Evolutionary conservation across 2,329 filamentous ascomycete genomes (phyloP).

Genomic region (Hypoxylon sp.): DNA sequence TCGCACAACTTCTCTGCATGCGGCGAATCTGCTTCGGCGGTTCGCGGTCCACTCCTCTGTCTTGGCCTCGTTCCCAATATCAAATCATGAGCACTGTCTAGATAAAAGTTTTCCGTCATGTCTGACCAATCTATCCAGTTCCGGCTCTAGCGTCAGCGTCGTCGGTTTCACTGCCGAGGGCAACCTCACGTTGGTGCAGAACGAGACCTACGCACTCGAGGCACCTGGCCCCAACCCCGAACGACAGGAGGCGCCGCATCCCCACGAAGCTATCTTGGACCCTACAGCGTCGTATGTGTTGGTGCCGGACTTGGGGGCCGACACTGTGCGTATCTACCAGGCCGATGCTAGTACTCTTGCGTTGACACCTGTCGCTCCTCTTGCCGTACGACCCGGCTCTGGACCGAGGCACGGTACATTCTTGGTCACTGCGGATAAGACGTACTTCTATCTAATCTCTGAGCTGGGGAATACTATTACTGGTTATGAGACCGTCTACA

Average conservation of each 20-base stretch:
- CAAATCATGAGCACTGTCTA: slow-evolving; percentile 36
- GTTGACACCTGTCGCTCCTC: slow-evolving; percentile 59
- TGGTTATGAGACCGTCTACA: slow-evolving; percentile 71
- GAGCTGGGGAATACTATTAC: slow-evolving; percentile 73
- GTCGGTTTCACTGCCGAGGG: slow-evolving; percentile 55
- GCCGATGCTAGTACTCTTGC: slow-evolving; percentile 65
- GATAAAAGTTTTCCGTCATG: slow-evolving; percentile 24
- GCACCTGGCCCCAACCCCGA: slow-evolving; percentile 58
- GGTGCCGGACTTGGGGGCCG: slow-evolving; percentile 76
- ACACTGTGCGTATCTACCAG: slow-evolving; percentile 71
- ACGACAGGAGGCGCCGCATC: slow-evolving; percentile 72
- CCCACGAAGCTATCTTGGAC: slow-evolving; percentile 76
- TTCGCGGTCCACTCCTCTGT: slow-evolving; percentile 35
- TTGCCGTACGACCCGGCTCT: slow-evolving; percentile 65
- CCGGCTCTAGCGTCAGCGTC: slow-evolving; percentile 62
- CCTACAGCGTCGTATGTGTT: slow-evolving; percentile 75
- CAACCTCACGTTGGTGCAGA: slow-evolving; percentile 57
- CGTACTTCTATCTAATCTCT: slow-evolving; percentile 72
- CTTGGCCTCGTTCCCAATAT: slow-evolving; percentile 36
- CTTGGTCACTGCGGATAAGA: slow-evolving; percentile 60
- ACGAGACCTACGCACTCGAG: slow-evolving; percentile 59
- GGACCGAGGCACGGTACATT: slow-evolving; percentile 79
- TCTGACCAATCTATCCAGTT: slow-evolving; percentile 53
- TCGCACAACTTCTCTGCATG: slow-evolving; percentile 34
- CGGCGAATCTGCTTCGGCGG: slow-evolving; percentile 37